phyloP scores from a whole-genome alignment of 2,329 filamentous ascomycete species.

The Reticulascus tulasneorum region DNA sequence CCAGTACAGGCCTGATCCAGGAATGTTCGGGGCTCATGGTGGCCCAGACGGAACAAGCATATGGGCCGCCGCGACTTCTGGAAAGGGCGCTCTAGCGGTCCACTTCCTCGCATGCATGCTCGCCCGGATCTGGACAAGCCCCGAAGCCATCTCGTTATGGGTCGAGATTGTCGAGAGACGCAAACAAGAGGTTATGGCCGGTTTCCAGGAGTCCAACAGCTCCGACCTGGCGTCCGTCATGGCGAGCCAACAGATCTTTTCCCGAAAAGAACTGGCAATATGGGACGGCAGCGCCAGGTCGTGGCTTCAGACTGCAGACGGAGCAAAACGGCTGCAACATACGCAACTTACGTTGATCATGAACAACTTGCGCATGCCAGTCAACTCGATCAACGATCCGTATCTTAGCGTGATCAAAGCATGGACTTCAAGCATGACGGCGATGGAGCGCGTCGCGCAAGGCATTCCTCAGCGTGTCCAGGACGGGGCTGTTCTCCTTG shows the following conservation, averaged over 20 bases:
- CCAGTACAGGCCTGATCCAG: neutral
- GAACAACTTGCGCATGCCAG: neutral
- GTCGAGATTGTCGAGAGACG: constrained; percentile 19
- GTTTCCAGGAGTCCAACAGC: constrained; percentile 1
- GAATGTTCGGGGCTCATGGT: constrained; percentile 17
- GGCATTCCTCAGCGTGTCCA: neutral
- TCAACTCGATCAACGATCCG: neutral
- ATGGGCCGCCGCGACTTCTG: constrained; percentile 33
- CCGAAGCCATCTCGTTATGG: constrained; percentile 24
- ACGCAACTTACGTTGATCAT: constrained; percentile 1
- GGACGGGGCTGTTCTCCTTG: neutral
- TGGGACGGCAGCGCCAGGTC: constrained; percentile 34
- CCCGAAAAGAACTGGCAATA: constrained; percentile 13
- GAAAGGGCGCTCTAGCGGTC: constrained; percentile 19
- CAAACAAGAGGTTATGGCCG: constrained; percentile 7
- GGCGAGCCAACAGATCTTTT: constrained; percentile 15
- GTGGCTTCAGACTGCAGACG: constrained; percentile 24
- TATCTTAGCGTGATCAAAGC: neutral
- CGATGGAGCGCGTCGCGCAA: neutral
- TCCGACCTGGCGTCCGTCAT: neutral
- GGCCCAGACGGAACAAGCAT: constrained; percentile 28
- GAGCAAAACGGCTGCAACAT: neutral
- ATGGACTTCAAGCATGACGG: neutral
- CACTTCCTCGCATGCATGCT: constrained; percentile 28
- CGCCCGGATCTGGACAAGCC: constrained; percentile 18